Percentiles rank a stretch among this genome's conserved stretches.
These are phyloP conservation scores for Leccinum rimulosum DNA, from an alignment of 768 basidiomycete species.

Conservation along the genomic window DNA sequence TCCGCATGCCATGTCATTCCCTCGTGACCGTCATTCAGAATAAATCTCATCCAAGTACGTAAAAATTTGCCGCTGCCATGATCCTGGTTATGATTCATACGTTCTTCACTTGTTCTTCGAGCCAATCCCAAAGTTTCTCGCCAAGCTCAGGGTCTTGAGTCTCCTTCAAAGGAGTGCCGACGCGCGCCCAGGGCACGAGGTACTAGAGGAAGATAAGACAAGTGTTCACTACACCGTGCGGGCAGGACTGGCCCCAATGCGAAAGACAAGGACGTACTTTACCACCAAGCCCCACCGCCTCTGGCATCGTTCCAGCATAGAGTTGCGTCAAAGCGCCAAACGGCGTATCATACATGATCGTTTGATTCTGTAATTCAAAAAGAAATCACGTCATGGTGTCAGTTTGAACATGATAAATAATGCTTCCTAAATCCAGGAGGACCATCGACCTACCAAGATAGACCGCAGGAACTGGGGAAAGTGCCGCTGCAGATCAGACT, in stretches of 20 bases:
- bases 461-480: conserved; percentile 1
- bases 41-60: background rate
- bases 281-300: conserved; percentile 38
- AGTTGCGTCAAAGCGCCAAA: conserved; percentile 44
- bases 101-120: conserved; percentile 43
- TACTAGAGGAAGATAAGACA: conserved; percentile 29
- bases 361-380: conserved; percentile 13
- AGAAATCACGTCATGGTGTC: background rate
- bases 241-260: background rate
- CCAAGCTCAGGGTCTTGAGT: conserved; percentile 35
- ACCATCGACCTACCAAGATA: conserved; percentile 14
- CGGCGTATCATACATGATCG: conserved; percentile 29
- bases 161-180: conserved; percentile 25
- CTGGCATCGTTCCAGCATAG: conserved; percentile 42
- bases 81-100: conserved; percentile 1
- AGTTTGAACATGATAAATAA: background rate
- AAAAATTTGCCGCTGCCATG: background rate
- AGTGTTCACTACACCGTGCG: background rate
- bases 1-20: background rate
- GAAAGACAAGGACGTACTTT: conserved; percentile 29
- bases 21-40: background rate
- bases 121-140: conserved; percentile 43
- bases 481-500: conserved; percentile 31
- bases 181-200: conserved; percentile 45
- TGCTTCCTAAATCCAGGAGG: background rate